Base-by-base conservation (phyloP, 2,329 filamentous ascomycete species). In the Kalmusia sp. region DNA sequence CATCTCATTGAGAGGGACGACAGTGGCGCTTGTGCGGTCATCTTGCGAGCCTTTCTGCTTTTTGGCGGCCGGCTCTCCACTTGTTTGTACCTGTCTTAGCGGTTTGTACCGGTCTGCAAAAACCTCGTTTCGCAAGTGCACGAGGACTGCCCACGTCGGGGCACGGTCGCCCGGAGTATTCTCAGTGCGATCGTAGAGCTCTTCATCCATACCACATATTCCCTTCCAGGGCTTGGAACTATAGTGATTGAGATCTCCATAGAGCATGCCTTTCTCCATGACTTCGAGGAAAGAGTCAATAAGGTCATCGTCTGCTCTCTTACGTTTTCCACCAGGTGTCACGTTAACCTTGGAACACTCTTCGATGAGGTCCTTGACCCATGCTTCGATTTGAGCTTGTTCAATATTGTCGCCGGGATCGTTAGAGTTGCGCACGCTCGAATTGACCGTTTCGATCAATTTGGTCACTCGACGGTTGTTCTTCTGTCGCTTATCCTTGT, bases 141-240 rank as follows among this genome's bases (percentile, higher is more conserved):
- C 54, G 30, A 70, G 68, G 17, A 68, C 63, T 37, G 67, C 66
- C 69, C 69, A 72, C 30, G 57, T 63, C 6, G 69, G 69, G 3
- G 64, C 69, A 4, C 64, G 52, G 6, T 66, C 63, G 2, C 37
- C 44, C 22, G 44, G 44, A 30, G 44, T 47, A 12, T 68, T 63
- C 17, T 70, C 67, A 6, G 68, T 64, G 3, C 61, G 57, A 21
- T 65, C 62, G 33, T 64, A 39, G 17, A 52, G 49, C 33, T 62
- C 55, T 19, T 67, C 58, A 21, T 63, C 69, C 4, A 68, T 61
- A 19, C 70, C 66, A 39, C 65, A 73, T 15, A 43, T 41, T 25
- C 67, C 48, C 45, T 70, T 56, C 71, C 71, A 74, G 21, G 71
- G 71, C 39, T 65, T 64, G 41, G 63, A 57, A 1, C 69, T 69